Base-by-base conservation (phyloP, 768 basidiomycete species). In the Boletellus emodensis region DNA sequence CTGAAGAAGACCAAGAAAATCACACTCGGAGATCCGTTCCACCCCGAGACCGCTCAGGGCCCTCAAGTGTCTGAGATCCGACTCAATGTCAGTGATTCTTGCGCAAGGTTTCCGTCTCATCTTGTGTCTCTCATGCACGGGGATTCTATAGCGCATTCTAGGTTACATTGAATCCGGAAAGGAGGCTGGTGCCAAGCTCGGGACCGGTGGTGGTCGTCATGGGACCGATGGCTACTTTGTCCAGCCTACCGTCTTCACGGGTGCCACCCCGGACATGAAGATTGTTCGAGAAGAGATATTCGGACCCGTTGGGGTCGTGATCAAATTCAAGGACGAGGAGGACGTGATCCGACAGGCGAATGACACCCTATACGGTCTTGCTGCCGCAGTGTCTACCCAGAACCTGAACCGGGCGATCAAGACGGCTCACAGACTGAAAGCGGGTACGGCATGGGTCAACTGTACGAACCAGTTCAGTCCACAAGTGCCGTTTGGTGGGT, bases 361-460 rank as follows among this genome's bases (percentile, higher is more conserved):
- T 69, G 85, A 95, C 64, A 86, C 89, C 0, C 61, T 73, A 44
- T 95, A 94, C 67, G 94, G 94, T 51, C 81, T 96, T 40, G 92
- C 91, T 13, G 84, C 88, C 3, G 87, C 87, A 8, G 83, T 98
- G 46, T 96, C 94, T 76, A 84, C 87, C 33, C 75, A 81, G 61
- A 77, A 94, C 68, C 69, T 95, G 72, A 81, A 78, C 56, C 78
- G 85, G 24, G 91, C 89, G 0, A 70, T 94, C 47, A 71, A 73
- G 51, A 81, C 83, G 2, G 87, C 90, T 8, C 83, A 90, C 64
- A 75, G 70, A 51, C 72, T 97, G 52, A 79, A 88, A 60, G 87
- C 90, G 5, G 94, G 94, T 32, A 92, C 90, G 6, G 80, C 77
- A 4, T 93, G 87, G 85, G 74, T 85, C 39, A 72, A 71, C 51